Evolutionary conservation across 2,329 filamentous ascomycete genomes (phyloP).

Genomic region (Cytospora chrysosperma): DNA sequence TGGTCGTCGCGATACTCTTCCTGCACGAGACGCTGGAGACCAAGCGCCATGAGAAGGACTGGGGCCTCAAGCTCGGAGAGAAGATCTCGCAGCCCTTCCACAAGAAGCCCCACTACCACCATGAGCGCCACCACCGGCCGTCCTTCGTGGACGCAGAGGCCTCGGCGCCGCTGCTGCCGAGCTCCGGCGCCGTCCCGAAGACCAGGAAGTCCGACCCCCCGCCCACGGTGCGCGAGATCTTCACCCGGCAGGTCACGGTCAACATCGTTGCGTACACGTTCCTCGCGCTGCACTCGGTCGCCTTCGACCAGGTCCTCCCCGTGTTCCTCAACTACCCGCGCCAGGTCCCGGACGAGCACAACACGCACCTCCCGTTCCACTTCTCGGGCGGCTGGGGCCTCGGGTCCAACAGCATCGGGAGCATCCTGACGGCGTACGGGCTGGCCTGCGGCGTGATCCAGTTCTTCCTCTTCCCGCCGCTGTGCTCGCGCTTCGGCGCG

Average conservation of each 20-base stretch:
- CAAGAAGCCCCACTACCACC: constrained; percentile 27
- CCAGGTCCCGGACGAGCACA: constrained; percentile 52
- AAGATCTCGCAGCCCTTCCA: constrained; percentile 50
- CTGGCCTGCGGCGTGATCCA: constrained; percentile 78
- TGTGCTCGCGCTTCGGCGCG: constrained; percentile 72
- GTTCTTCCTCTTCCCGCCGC: constrained; percentile 77
- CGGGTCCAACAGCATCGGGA: constrained; percentile 72
- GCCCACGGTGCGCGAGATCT: constrained; percentile 57
- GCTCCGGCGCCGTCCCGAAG: constrained; percentile 21
- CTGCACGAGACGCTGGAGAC: constrained; percentile 81
- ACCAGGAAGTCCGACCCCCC: constrained; percentile 29
- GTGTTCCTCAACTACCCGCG: constrained; percentile 81
- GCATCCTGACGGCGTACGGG: constrained; percentile 82
- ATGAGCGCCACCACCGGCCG: constrained; percentile 37
- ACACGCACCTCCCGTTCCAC: constrained; percentile 69
- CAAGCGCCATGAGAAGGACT: constrained; percentile 67
- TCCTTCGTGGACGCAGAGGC: constrained; percentile 58
- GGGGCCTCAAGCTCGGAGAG: constrained; percentile 71
- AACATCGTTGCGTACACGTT: constrained; percentile 78
- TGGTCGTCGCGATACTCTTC: constrained; percentile 73
- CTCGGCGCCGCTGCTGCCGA: constrained; percentile 53
- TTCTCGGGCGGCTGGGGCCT: constrained; percentile 81
- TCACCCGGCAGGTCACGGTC: constrained; percentile 71
- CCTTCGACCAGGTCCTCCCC: constrained; percentile 84
- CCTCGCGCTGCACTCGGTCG: constrained; percentile 77